Evolutionary conservation across 306 rosid species (phyloP).

Genomic region (Glycine soja): DNA sequence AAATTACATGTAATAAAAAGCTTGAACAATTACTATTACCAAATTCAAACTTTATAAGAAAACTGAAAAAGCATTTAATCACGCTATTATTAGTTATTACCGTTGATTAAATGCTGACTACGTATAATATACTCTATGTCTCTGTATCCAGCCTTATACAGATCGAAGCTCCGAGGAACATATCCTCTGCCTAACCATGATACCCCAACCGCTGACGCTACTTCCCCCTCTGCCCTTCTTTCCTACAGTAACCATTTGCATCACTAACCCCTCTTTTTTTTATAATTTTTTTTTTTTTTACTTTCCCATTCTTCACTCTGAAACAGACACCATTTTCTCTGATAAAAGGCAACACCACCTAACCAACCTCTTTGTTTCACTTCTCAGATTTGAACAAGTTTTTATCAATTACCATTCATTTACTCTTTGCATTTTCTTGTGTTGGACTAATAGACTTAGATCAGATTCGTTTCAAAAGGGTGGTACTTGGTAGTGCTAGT

Average conservation of each 20-base stretch:
- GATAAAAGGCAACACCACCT: not conserved
- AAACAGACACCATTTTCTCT: constrained; percentile 36
- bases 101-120: constrained; percentile 34
- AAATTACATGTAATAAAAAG: no score
- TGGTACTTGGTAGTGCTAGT: no score
- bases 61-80: no score
- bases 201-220: not conserved
- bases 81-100: not conserved
- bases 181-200: not conserved
- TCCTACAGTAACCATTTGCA: not conserved
- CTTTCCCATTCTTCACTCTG: not conserved
- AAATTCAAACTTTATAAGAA: no score
- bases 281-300: no score
- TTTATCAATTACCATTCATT: no score
- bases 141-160: not conserved
- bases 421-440: not conserved
- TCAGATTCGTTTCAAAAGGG: constrained; percentile 2
- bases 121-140: not conserved
- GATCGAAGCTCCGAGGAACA: constrained; percentile 27
- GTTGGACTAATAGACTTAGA: not conserved
- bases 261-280: no score
- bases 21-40: no score
- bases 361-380: not conserved
- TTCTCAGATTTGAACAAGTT: constrained; percentile 26
- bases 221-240: constrained; percentile 9